These are phyloP conservation scores for Cyphellophora attinorum DNA, from an alignment of 2,329 filamentous ascomycete genomes.

Conservation along the genomic window DNA sequence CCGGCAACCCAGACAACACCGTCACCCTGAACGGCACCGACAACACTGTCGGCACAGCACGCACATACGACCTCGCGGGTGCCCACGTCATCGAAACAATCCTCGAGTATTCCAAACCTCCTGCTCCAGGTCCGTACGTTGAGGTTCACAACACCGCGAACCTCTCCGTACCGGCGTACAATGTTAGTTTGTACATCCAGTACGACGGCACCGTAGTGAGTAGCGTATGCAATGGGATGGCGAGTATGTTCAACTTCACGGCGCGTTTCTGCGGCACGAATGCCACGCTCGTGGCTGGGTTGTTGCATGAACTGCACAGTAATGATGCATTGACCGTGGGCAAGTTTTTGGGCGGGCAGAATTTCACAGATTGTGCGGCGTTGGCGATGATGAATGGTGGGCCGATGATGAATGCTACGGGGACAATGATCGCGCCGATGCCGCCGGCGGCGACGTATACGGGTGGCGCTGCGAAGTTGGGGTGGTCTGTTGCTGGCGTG, in stretches of 20 bases:
- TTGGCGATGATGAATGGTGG: constrained; percentile 2
- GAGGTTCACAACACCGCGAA: constrained; percentile 17
- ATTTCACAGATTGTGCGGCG: constrained; percentile 16
- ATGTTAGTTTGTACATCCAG: constrained; percentile 17
- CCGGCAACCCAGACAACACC: constrained; percentile 11
- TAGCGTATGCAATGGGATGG: constrained; percentile 14
- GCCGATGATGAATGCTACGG: neutral
- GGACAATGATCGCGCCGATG: neutral
- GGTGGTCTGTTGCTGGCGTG: neutral
- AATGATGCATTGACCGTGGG: constrained; percentile 16
- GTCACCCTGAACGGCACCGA: constrained; percentile 18
- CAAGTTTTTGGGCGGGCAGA: constrained; percentile 15
- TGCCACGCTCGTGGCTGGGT: constrained; percentile 6
- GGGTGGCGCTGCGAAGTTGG: neutral
- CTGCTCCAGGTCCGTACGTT: constrained; percentile 14
- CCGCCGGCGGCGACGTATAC: neutral
- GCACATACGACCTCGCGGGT: constrained; percentile 14
- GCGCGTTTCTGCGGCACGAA: constrained; percentile 19
- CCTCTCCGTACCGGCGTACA: constrained; percentile 14
- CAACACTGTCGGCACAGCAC: constrained; percentile 18
- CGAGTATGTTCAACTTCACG: constrained; percentile 19
- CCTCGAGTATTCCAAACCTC: constrained; percentile 15
- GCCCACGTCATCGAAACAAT: constrained; percentile 17
- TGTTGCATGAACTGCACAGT: constrained; percentile 15
- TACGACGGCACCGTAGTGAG: constrained; percentile 18